Percentiles rank a stretch among this genome's conserved stretches.
Evolutionary conservation across 2,329 filamentous ascomycete genomes (phyloP).

Genomic region (Xylaria sp.): DNA sequence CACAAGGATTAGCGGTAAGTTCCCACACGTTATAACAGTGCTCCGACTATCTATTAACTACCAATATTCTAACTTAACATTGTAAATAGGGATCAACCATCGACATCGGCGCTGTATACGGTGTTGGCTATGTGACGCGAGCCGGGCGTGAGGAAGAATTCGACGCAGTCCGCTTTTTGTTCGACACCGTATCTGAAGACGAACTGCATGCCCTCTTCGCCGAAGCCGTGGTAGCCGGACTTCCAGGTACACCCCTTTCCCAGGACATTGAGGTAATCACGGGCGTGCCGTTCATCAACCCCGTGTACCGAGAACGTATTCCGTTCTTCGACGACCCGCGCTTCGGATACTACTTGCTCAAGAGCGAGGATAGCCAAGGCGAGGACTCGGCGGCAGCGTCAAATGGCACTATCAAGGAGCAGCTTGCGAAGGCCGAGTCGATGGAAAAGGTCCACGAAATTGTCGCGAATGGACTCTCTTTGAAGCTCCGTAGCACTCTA

Average conservation of each 20-base stretch:
- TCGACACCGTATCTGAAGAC: constrained; percentile 33
- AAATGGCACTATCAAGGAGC: constrained; percentile 11
- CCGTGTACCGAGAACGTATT: constrained; percentile 9
- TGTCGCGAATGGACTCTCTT: constrained; percentile 29
- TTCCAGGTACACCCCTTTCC: background rate
- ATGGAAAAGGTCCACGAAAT: constrained; percentile 18
- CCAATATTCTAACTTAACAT: too few species aligned
- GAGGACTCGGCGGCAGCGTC: background rate
- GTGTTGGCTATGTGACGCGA: constrained; percentile 44
- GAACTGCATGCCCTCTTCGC: constrained; percentile 38
- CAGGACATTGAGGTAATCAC: constrained; percentile 32
- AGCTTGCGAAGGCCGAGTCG: constrained; percentile 17
- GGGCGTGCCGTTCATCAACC: constrained; percentile 26
- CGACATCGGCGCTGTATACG: constrained; percentile 45
- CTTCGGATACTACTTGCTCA: constrained; percentile 19
- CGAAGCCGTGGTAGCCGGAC: constrained; percentile 37
- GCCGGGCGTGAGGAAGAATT: constrained; percentile 32
- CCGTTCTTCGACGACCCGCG: constrained; percentile 25
- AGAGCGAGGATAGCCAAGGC: background rate
- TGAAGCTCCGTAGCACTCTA: constrained; percentile 22
- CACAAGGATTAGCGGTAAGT: too few species aligned
- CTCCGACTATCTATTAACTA: too few species aligned
- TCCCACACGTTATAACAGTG: too few species aligned
- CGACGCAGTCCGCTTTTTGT: constrained; percentile 35
- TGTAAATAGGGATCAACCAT: too few species aligned